Conservation (phyloP, 345 rosid species). For the Brassica juncea region DNA sequence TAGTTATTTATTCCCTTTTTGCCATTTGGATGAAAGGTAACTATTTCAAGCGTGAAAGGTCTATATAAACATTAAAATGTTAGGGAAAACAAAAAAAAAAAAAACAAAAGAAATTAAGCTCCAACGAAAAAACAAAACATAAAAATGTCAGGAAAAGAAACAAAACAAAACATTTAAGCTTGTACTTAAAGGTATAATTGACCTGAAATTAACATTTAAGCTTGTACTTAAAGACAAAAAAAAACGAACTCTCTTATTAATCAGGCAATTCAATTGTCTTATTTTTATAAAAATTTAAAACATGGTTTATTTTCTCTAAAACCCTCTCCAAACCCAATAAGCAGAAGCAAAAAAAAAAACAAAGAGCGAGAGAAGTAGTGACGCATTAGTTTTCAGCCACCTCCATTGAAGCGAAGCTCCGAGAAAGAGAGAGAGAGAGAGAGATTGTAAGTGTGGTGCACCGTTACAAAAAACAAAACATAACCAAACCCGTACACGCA, state of each 20-base stretch:
- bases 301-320: conserved; percentile 7
- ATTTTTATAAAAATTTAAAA: not conserved
- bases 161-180: not conserved
- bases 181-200: not conserved
- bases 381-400: conserved; percentile 26
- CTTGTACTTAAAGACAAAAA: not conserved
- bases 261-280: not conserved
- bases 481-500: conserved; percentile 19
- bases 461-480: conserved; percentile 19
- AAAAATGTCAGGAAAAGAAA: not conserved
- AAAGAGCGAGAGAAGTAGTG: conserved; percentile 11
- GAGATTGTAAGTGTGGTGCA: conserved; percentile 15
- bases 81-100: no score
- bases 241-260: not conserved
- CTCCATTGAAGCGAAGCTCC: conserved; percentile 36
- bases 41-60: not conserved
- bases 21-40: conserved; percentile 20
- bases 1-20: conserved; percentile 2
- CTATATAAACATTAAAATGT: not conserved
- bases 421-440: not conserved
- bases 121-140: not conserved
- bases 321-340: conserved; percentile 33
- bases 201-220: conserved; percentile 3
- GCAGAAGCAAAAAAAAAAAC: not conserved
- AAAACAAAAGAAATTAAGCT: no score